Evolutionary conservation across 352 stramenopile species (phyloP), one percentile per base, ranked within the genome.

Genomic region (Globisporangium abappressorium): DNA sequence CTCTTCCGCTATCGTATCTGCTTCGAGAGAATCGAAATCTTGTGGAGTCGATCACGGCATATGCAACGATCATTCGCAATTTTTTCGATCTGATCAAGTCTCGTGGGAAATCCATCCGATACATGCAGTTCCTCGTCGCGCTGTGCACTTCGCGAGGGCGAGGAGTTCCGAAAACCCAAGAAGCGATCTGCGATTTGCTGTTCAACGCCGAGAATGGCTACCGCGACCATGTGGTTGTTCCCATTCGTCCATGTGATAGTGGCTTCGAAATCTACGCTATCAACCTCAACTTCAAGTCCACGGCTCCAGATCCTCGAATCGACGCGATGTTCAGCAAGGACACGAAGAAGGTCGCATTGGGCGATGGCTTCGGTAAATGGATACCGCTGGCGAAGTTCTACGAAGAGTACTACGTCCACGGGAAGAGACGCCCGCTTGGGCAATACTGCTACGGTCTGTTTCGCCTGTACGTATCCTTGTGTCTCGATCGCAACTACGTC

Each of bases 71-170:
- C 33, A 83, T 90, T 18, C 71, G 80, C 6, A 89, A 78, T 41
- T 92, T 91, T 65, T 88, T 92, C 55, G 79, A 90, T 33, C 53
- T 92, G n/a, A 92, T 92, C 69, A 84, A 81, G 57, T 79, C 79
- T 11, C 70, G 81, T 49, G 82, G 84, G 11, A 86, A 85, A 53
- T 91, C 82, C 0, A 89, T 91, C 36, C 79, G 84, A 12, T 92
- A 89, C 57, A 80, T 92, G 76, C 84, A 92, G 62, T 92, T 90
- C 67, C 66, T 92, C 26, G 82, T 90, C 30, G 82, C 83, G 18
- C 68, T 91, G 63, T 92, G 84, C 62, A 89, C 76, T 5, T 89
- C 80, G 20, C 68, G 78, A 26, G 84, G 84, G 3, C 78, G 75
- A 46, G 84, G 82, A 0, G 73, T 92, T 0, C 80, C 81, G 0